Conservation (phyloP, 805 yeast genomes). For the Starmerella cellae region DNA sequence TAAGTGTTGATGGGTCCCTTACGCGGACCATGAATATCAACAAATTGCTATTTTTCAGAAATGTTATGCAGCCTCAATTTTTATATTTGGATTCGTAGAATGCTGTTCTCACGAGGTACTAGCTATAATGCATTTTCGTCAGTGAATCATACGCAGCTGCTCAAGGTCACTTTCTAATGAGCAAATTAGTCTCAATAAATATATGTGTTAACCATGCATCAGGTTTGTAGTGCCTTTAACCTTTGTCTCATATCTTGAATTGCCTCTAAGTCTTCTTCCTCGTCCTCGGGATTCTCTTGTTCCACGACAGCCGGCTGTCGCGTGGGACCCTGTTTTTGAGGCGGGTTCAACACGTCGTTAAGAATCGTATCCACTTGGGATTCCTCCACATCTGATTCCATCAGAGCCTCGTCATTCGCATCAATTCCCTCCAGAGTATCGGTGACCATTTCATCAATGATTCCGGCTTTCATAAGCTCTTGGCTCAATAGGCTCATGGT, state of each 20-base stretch:
- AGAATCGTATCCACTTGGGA: conserved; percentile 29
- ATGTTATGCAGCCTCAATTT: too few relatives aligned
- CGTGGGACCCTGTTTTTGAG: conserved; percentile 4
- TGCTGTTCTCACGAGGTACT: too few relatives aligned
- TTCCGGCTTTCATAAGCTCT: conserved; percentile 55
- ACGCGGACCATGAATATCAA: too few relatives aligned
- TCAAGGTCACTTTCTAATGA: background rate
- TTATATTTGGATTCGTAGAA: too few relatives aligned
- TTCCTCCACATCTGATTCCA: conserved; percentile 27
- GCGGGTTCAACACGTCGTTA: conserved; percentile 30
- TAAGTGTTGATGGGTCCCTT: too few relatives aligned
- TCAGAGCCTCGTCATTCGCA: conserved; percentile 45
- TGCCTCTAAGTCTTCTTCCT: conserved; percentile 59
- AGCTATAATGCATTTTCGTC: too few relatives aligned
- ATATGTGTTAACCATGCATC: background rate
- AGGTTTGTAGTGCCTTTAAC: conserved; percentile 65
- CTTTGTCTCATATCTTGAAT: conserved; percentile 81
- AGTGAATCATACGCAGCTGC: too few relatives aligned
- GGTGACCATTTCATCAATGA: conserved; percentile 89
- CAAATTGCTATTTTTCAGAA: too few relatives aligned
- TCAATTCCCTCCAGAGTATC: conserved; percentile 66
- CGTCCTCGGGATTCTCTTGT: conserved; percentile 27
- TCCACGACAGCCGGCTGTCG: conserved; percentile 1
- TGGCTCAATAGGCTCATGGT: conserved; percentile 77
- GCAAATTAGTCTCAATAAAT: background rate